These are phyloP conservation scores for Aspergillus udagawae DNA, from an alignment of 2,329 filamentous ascomycete species.

Conservation along the genomic window DNA sequence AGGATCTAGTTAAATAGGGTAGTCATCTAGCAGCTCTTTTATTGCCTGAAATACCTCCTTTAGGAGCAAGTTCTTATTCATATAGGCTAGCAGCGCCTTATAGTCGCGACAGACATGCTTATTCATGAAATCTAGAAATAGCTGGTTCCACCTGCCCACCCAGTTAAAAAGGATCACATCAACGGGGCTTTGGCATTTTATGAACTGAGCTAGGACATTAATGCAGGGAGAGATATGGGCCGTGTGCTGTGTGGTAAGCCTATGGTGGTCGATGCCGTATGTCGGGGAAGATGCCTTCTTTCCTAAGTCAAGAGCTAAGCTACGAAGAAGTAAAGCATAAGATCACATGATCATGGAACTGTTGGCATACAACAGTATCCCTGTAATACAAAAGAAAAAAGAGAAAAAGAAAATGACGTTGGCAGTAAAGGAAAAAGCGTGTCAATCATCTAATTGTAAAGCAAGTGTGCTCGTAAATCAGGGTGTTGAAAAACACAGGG, in stretches of 20 bases:
- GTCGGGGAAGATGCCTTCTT: too few relatives aligned
- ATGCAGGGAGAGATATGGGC: constrained; percentile 1
- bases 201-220: not conserved
- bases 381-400: too few relatives aligned
- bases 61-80: constrained; percentile 1
- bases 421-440: too few relatives aligned
- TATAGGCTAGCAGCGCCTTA: not conserved
- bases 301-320: too few relatives aligned
- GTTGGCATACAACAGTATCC: too few relatives aligned
- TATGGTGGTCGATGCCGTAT: too few relatives aligned
- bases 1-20: not conserved
- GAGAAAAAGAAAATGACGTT: too few relatives aligned
- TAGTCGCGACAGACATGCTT: constrained; percentile 5
- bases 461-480: too few relatives aligned
- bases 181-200: not conserved
- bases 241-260: not conserved
- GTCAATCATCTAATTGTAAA: too few relatives aligned
- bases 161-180: constrained; percentile 2
- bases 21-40: constrained; percentile 1
- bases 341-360: too few relatives aligned
- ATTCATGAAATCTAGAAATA: not conserved
- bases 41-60: not conserved
- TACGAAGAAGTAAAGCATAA: too few relatives aligned
- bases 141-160: not conserved
- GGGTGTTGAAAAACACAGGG: too few relatives aligned